Evolutionary conservation across 208 protist genomes (phyloP).

Genomic region (Trypanosoma mega): DNA sequence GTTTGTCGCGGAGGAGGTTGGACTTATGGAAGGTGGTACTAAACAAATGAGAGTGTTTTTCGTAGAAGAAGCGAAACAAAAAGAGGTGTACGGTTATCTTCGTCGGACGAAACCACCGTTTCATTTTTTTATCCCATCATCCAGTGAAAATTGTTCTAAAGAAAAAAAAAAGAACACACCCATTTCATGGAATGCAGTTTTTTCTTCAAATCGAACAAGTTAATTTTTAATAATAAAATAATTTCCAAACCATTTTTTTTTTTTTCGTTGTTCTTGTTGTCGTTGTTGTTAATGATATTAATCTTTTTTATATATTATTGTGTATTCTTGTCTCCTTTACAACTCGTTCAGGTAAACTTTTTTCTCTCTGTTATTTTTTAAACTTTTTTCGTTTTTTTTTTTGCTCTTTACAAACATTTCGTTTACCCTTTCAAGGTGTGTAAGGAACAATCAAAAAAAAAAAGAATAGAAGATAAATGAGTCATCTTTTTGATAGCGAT

Average conservation of each 20-base stretch:
- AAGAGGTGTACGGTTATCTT: slow-evolving; percentile 16
- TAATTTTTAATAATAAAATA: background rate
- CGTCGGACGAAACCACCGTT: slow-evolving; percentile 14
- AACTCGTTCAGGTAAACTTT: no score
- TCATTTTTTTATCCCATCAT: slow-evolving; percentile 17
- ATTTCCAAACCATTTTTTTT: background rate
- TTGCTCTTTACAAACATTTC: background rate
- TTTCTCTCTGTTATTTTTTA: background rate
- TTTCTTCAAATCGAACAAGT: background rate
- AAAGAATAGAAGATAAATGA: no score
- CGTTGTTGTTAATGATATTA: slow-evolving; percentile 6
- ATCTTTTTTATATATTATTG: no score
- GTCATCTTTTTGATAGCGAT: background rate
- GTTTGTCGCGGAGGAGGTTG: slow-evolving; percentile 45
- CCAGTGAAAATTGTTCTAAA: background rate
- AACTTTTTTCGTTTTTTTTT: background rate
- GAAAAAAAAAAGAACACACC: background rate
- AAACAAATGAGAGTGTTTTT: slow-evolving; percentile 19
- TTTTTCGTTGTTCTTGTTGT: slow-evolving; percentile 16
- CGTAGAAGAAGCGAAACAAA: slow-evolving; percentile 7
- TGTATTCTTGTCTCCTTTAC: no score
- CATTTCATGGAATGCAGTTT: background rate
- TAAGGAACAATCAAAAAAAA: no score
- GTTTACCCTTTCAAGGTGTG: no score
- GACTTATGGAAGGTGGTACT: slow-evolving; percentile 3